Conservation (phyloP, 768 basidiomycete genomes). For the Russula sp. region DNA sequence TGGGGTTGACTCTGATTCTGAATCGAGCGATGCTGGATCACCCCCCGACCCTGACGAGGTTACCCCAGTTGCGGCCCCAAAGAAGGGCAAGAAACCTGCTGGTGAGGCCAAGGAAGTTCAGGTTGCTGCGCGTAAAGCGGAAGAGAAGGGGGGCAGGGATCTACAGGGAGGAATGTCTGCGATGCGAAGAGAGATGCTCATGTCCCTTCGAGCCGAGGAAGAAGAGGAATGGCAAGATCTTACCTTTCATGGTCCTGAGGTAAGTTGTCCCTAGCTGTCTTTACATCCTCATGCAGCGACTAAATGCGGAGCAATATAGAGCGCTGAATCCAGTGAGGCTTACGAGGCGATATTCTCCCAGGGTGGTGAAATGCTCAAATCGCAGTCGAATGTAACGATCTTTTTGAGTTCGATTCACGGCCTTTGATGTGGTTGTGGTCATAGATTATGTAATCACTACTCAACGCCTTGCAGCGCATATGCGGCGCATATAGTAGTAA, state of each 20-base stretch:
- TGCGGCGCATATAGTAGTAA: too few species aligned
- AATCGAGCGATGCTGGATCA: constrained; percentile 68
- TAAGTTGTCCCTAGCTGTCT: constrained; percentile 38
- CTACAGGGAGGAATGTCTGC: constrained; percentile 64
- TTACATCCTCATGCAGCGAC: neutral
- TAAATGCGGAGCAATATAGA: constrained; percentile 42
- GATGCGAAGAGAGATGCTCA: constrained; percentile 73
- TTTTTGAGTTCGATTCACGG: constrained; percentile 45
- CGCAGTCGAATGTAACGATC: constrained; percentile 52
- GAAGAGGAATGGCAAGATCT: constrained; percentile 74
- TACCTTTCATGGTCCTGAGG: constrained; percentile 63
- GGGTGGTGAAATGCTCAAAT: constrained; percentile 48
- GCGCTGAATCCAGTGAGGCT: constrained; percentile 50
- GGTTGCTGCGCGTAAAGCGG: constrained; percentile 63
- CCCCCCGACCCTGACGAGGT: constrained; percentile 78
- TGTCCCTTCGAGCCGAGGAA: constrained; percentile 68
- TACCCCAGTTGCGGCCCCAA: constrained; percentile 44
- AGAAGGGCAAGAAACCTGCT: constrained; percentile 56
- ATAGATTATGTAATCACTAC: constrained; percentile 28
- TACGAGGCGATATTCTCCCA: constrained; percentile 66
- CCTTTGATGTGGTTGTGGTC: constrained; percentile 15
- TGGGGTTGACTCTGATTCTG: constrained; percentile 57
- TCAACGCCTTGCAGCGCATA: too few species aligned
- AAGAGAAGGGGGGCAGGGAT: constrained; percentile 57
- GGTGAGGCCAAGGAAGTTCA: constrained; percentile 74